Evolutionary conservation across 2,329 filamentous ascomycete species (phyloP).

Genomic region (Curvularia verruculosa): DNA sequence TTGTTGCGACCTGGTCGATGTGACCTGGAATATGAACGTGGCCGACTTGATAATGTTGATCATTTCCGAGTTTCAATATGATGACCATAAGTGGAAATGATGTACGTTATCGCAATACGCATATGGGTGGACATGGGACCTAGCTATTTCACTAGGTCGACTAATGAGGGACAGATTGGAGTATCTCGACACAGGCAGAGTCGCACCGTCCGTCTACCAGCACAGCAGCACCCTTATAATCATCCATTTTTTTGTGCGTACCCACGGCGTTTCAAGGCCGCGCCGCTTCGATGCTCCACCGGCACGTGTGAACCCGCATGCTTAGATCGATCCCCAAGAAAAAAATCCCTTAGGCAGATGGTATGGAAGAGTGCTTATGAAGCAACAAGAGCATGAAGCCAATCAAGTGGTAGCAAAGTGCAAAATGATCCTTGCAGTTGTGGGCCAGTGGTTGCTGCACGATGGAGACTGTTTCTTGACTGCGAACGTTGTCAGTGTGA

Average conservation of each 20-base stretch:
- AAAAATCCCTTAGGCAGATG: neutral
- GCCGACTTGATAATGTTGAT: neutral
- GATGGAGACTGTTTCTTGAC: constrained; percentile 17
- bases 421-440: constrained; percentile 8
- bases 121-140: neutral
- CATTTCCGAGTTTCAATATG: neutral
- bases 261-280: neutral
- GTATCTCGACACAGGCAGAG: neutral
- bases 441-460: constrained; percentile 16
- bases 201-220: neutral
- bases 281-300: neutral
- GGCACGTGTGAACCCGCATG: neutral
- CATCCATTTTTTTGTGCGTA: neutral
- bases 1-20: neutral
- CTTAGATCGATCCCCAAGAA: neutral
- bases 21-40: neutral
- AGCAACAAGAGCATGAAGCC: neutral
- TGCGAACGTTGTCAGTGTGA: constrained; percentile 28
- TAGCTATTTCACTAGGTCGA: neutral
- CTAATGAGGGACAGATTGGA: neutral
- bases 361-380: neutral
- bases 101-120: neutral
- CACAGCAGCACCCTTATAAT: neutral
- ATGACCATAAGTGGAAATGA: neutral
- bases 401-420: constrained; percentile 11